phyloP scores from a whole-genome alignment of 176 grass and related monocot genomes.

The Musa schizocarpa region DNA sequence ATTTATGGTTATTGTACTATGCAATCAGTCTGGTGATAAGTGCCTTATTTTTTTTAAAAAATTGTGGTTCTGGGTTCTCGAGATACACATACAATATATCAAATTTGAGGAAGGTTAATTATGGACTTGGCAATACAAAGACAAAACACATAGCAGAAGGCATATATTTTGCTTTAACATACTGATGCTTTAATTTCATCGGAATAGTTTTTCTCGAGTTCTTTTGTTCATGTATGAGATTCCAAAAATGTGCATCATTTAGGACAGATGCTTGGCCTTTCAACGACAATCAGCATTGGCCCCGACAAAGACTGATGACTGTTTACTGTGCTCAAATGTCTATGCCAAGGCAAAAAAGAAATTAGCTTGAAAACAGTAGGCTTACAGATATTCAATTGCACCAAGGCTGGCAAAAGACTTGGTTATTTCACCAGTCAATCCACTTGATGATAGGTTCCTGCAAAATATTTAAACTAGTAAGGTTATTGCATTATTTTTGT shows the following conservation, averaged over 20 bases:
- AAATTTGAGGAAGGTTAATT: too few species aligned
- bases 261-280: not conserved
- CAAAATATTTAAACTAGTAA: not conserved
- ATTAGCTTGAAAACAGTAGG: not conserved
- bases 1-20: too few species aligned
- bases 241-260: not conserved
- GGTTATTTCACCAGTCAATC: constrained; percentile 28
- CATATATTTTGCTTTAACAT: too few species aligned
- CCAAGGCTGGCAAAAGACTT: constrained; percentile 21
- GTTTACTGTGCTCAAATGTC: not conserved
- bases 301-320: not conserved
- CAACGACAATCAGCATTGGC: not conserved
- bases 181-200: too few species aligned
- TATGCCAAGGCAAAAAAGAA: not conserved
- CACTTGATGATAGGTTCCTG: constrained; percentile 36
- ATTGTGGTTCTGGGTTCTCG: too few species aligned
- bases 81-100: too few species aligned
- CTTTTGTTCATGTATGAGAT: not conserved
- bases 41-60: too few species aligned
- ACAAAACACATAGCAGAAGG: too few species aligned
- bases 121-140: too few species aligned
- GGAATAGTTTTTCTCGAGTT: too few species aligned
- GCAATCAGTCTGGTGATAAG: too few species aligned
- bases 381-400: constrained; percentile 40
- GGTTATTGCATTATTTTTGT: not conserved